Base-by-base conservation (phyloP, 768 basidiomycete species). In the Boletus sensibilis region DNA sequence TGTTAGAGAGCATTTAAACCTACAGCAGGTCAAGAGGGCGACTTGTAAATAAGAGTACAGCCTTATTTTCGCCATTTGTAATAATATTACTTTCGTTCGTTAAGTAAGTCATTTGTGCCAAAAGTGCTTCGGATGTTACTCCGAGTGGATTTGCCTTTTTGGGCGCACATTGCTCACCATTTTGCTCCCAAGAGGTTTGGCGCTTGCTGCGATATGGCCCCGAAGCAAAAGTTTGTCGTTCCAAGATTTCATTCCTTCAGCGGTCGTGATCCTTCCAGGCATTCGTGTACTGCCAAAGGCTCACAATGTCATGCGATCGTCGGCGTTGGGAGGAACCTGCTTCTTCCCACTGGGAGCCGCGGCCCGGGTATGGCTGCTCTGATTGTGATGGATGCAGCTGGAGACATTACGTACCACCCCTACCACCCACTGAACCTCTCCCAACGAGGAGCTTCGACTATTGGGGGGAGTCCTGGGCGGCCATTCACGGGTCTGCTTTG, bases 381-480 rank as follows among this genome's bases (percentile, higher is more conserved):
- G 34, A 58, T 51, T 34, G 23, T 31, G 50, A 63, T 23, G 58
- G 47, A 39, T 34, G 54, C 52, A 45, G 21, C 38, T 27, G 54
- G 52, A 50, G 58, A 37, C 58, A 27, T 45, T 59, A 61, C 25
- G 6, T 53, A 29, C 61, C 56, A n/a, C n/a, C n/a, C n/a, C n/a
- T n/a, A n/a, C n/a, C n/a, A 21, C 39, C 58, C 13, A 29, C 41
- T 8, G 60, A 51, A 13, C 0, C 27, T 48, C 20, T 5, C 34
- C 40, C 39, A 35, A 44, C 56, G 11, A 50, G 54, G 25, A 44
- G 48, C 14, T 66, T 62, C 53, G 57, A 69, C 37, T 64, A 70
- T n/a, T 66, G 66, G 68, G 48, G 57, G n/a, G 67, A 64, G n/a
- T n/a, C n/a, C 13, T 65, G 56, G 58, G 64, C 64, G 14, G 33